Conservation (phyloP, 192 early-diverging fungal genomes). For the Mortierella claussenii region DNA sequence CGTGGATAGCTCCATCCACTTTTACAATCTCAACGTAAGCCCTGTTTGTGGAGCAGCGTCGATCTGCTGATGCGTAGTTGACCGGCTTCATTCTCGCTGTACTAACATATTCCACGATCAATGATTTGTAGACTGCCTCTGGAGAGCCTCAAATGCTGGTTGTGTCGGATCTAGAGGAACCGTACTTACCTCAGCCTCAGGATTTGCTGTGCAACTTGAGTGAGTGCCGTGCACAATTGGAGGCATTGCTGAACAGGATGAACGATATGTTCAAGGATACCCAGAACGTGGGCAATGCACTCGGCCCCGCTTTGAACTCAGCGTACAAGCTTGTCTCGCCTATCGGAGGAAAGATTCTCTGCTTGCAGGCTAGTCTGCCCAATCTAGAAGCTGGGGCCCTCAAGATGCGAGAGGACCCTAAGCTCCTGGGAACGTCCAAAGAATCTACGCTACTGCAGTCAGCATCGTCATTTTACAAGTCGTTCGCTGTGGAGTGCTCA, state of each 20-base stretch:
- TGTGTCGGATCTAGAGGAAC: constrained; percentile 90
- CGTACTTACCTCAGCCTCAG: constrained; percentile 88
- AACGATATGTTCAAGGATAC: constrained; percentile 88
- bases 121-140: constrained; percentile 45
- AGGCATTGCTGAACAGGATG: constrained; percentile 76
- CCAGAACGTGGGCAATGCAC: constrained; percentile 79
- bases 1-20: constrained; percentile 89
- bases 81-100: no score
- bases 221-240: constrained; percentile 82
- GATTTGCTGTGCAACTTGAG: constrained; percentile 90
- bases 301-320: constrained; percentile 86
- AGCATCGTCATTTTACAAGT: constrained; percentile 91
- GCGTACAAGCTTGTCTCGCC: constrained; percentile 83
- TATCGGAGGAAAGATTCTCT: constrained; percentile 92
- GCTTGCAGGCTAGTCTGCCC: constrained; percentile 84
- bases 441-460: constrained; percentile 87
- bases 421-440: constrained; percentile 89
- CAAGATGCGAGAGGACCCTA: constrained; percentile 87
- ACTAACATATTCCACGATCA: not conserved
- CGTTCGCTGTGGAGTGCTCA: constrained; percentile 91
- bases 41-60: no score
- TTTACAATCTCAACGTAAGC: constrained; percentile 83
- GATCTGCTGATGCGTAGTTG: no score
- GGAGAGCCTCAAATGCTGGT: constrained; percentile 95
- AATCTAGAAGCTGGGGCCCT: constrained; percentile 83